Evolutionary conservation across 1,284 basidiomycete genomes (phyloP).

Genomic region (Puccinia brachypodii): DNA sequence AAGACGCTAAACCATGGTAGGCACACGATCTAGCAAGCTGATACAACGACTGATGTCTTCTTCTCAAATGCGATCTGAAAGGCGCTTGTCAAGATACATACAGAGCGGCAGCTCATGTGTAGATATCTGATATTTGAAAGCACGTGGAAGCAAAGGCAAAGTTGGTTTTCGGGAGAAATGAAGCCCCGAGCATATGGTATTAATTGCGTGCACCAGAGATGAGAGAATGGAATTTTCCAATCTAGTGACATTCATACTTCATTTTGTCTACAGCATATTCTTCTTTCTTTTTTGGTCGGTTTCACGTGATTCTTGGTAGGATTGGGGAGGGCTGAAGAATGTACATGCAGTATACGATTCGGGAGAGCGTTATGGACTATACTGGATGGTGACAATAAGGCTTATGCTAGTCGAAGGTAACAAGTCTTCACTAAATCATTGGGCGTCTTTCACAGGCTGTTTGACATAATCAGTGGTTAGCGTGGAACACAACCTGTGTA

Average conservation of each 20-base stretch:
- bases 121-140: too few species aligned
- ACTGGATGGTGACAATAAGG: background rate
- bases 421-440: background rate
- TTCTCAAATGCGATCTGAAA: too few species aligned
- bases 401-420: background rate
- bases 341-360: background rate
- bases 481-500: too few species aligned
- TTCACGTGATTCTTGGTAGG: background rate
- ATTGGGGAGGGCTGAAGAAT: background rate
- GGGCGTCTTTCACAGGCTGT: background rate
- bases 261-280: background rate
- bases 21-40: too few species aligned
- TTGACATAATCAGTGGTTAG: background rate
- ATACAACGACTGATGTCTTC: too few species aligned
- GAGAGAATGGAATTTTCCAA: background rate
- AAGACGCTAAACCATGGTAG: too few species aligned
- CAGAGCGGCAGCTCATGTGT: too few species aligned
- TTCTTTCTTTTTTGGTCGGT: too few species aligned
- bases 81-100: too few species aligned
- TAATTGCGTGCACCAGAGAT: background rate
- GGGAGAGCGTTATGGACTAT: background rate
- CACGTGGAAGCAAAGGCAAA: too few species aligned
- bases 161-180: too few species aligned
- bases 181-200: too few species aligned
- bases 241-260: background rate